Conservation (phyloP, 495 filamentous ascomycete species). For the Hypomontagnella monticulosa region DNA sequence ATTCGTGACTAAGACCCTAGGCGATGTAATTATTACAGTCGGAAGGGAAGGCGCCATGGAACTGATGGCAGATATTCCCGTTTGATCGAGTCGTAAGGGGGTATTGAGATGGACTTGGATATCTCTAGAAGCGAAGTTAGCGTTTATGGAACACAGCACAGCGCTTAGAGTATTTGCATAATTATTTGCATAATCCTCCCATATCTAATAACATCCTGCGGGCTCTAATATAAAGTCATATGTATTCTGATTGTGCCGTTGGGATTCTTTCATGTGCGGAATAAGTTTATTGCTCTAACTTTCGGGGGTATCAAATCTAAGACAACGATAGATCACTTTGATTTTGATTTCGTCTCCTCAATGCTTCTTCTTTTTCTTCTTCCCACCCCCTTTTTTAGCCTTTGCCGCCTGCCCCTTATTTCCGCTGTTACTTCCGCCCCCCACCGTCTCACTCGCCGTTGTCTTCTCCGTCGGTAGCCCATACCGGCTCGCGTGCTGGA, state of each 20-base stretch:
- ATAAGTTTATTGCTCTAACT: no score
- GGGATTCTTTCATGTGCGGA: no score
- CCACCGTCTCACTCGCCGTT: conserved; percentile 51
- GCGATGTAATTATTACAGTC: conserved; percentile 74
- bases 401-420: conserved; percentile 57
- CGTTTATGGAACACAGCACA: no score
- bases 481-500: conserved; percentile 69
- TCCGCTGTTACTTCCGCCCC: conserved; percentile 42
- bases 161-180: no score
- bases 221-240: no score
- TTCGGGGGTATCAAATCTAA: no score
- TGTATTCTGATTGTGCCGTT: no score
- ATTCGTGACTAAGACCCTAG: conserved; percentile 73
- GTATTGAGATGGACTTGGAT: not conserved
- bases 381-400: conserved; percentile 49
- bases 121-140: no score
- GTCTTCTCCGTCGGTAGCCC: conserved; percentile 61
- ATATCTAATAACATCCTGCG: no score
- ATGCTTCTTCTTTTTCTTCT: conserved; percentile 47
- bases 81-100: conserved; percentile 45
- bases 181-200: no score
- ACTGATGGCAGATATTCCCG: conserved; percentile 71
- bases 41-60: conserved; percentile 72
- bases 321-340: not conserved
- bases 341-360: conserved; percentile 1